Conservation (phyloP, 2,329 filamentous ascomycete genomes). For the Clonostachys chloroleuca region DNA sequence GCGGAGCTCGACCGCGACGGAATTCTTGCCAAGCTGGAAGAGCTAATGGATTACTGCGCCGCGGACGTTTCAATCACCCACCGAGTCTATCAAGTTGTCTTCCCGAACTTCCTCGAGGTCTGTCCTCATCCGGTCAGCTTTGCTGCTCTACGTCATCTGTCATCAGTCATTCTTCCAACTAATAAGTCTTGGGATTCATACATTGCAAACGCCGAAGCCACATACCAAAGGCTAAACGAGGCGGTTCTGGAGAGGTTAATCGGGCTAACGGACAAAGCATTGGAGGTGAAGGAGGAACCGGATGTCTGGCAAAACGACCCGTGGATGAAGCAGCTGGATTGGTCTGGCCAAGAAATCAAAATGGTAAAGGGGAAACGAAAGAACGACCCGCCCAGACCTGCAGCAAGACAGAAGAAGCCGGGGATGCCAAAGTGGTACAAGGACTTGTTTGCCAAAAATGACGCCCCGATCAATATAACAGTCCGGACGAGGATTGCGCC, state of each 20-base stretch:
- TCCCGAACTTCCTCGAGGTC: slow-evolving; percentile 81
- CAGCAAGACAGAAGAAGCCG: slow-evolving; percentile 83
- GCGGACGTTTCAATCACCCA: slow-evolving; percentile 93
- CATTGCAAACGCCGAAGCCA: slow-evolving; percentile 76
- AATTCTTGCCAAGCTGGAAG: slow-evolving; percentile 68
- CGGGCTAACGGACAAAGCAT: slow-evolving; percentile 69
- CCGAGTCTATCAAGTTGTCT: slow-evolving; percentile 88
- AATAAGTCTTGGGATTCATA: slow-evolving; percentile 86
- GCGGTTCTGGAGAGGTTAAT: slow-evolving; percentile 75
- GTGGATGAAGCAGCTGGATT: slow-evolving; percentile 92
- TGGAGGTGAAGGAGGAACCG: slow-evolving; percentile 66
- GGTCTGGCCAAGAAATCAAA: slow-evolving; percentile 87
- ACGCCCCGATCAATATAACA: slow-evolving; percentile 68
- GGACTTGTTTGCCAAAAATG: slow-evolving; percentile 70
- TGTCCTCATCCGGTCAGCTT: slow-evolving; percentile 98
- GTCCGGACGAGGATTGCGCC: slow-evolving; percentile 87
- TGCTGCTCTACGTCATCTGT: slow-evolving; percentile 87
- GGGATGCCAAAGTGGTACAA: slow-evolving; percentile 98
- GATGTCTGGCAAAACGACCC: slow-evolving; percentile 74
- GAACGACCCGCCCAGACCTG: slow-evolving; percentile 69
- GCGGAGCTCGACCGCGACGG: slow-evolving; percentile 72
- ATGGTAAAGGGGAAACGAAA: slow-evolving; percentile 94
- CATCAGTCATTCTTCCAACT: slow-evolving; percentile 87
- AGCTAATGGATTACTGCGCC: slow-evolving; percentile 89
- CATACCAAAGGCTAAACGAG: slow-evolving; percentile 71